These are phyloP conservation scores for Termitomyces sp. DNA, from an alignment of 768 basidiomycete species.

Conservation along the genomic window DNA sequence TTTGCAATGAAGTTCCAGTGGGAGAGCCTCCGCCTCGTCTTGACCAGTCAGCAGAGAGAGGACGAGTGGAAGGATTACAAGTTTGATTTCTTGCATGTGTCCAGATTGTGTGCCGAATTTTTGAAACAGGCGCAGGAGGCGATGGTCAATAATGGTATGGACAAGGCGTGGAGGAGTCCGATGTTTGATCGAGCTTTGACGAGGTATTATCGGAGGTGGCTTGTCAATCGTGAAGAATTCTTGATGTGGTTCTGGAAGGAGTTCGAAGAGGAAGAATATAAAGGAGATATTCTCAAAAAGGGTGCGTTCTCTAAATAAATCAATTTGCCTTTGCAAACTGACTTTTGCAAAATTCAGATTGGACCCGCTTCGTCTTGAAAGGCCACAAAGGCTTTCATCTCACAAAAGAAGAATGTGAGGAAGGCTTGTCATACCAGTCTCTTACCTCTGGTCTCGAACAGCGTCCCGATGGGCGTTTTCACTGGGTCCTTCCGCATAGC, in stretches of 20 bases:
- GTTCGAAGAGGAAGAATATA: conserved; percentile 37
- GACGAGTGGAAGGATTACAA: conserved; percentile 36
- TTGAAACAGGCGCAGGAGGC: conserved; percentile 26
- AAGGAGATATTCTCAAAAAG: conserved; percentile 29
- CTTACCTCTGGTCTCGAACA: neutral
- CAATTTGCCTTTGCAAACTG: neutral
- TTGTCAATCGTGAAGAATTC: conserved; percentile 32
- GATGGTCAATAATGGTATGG: conserved; percentile 21
- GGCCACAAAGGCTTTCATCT: conserved; percentile 36
- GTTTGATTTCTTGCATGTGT: conserved; percentile 38
- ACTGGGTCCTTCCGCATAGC: neutral
- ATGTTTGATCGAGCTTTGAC: conserved; percentile 37
- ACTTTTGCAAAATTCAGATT: conserved; percentile 19
- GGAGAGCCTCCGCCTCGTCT: conserved; percentile 33
- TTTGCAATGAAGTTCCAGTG: conserved; percentile 40
- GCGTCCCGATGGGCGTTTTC: neutral
- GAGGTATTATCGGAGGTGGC: conserved; percentile 37
- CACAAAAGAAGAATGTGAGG: conserved; percentile 24
- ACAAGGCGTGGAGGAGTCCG: conserved; percentile 30
- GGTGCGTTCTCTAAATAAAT: conserved; percentile 17
- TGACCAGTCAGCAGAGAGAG: conserved; percentile 25
- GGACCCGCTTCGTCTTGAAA: conserved; percentile 30
- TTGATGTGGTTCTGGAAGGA: conserved; percentile 32
- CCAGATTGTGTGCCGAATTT: conserved; percentile 29
- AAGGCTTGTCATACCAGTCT: neutral